Conservation (phyloP, 352 stramenopile species). For the Pelagophyceae sp. region DNA sequence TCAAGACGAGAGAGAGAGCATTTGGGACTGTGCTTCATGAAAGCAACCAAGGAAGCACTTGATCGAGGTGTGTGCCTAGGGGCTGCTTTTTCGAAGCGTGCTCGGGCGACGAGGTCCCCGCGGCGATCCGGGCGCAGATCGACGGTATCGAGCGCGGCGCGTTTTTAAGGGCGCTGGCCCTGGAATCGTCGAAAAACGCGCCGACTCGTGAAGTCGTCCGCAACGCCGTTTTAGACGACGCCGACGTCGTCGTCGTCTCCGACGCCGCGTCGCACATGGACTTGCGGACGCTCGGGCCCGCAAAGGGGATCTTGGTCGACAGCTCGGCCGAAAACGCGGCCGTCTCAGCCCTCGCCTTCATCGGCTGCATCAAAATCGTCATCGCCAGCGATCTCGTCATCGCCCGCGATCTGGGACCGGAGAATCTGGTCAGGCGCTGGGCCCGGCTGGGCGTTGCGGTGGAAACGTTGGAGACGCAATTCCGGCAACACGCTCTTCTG, state of each 20-base stretch:
- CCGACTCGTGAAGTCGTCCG: neutral
- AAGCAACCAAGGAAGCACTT: neutral
- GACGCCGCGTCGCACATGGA: conserved; percentile 27
- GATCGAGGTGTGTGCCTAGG: neutral
- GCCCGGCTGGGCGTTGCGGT: conserved; percentile 36
- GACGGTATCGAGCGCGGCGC: neutral
- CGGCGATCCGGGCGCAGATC: neutral
- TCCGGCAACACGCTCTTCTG: conserved; percentile 85
- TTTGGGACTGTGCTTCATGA: too few relatives aligned
- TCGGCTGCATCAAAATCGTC: conserved; percentile 37
- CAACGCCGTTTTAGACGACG: conserved; percentile 24
- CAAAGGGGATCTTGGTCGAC: conserved; percentile 38
- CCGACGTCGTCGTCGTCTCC: conserved; percentile 36
- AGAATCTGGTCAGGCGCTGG: conserved; percentile 28
- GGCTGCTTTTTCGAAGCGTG: neutral
- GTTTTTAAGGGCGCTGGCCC: neutral
- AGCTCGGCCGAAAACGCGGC: conserved; percentile 34
- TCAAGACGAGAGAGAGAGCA: too few relatives aligned
- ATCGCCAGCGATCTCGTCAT: conserved; percentile 38
- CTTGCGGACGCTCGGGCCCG: conserved; percentile 26
- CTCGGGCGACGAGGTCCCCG: neutral
- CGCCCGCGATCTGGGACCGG: conserved; percentile 35
- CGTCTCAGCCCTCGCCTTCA: conserved; percentile 31
- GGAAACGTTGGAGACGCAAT: conserved; percentile 43
- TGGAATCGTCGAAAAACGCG: neutral